Percentiles rank a stretch among this genome's conserved stretches.
Conservation (phyloP, 2,329 filamentous ascomycete genomes). For the Colletotrichum sp. region DNA sequence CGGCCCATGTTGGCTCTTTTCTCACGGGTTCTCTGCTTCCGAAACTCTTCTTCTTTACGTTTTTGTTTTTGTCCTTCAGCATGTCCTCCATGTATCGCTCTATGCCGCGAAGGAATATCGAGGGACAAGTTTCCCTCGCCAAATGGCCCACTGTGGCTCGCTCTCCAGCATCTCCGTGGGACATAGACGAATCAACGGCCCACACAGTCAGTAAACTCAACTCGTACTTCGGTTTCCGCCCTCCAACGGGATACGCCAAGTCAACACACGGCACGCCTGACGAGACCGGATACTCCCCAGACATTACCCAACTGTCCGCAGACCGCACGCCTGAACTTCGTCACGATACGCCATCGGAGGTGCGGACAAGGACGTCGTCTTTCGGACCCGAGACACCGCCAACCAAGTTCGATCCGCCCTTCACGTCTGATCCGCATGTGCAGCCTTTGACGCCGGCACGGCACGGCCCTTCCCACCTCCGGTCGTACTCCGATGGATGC, state of each 20-base stretch:
- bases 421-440: constrained; percentile 4
- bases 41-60: constrained; percentile 1
- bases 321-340: constrained; percentile 12
- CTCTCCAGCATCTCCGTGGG: constrained; percentile 1
- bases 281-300: constrained; percentile 2
- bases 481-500: constrained; percentile 14
- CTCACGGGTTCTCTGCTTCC: constrained; percentile 2
- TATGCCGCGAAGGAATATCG: constrained; percentile 11
- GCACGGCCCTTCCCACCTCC: neutral
- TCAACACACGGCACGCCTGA: neutral
- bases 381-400: constrained; percentile 16
- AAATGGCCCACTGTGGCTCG: constrained; percentile 12
- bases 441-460: constrained; percentile 9
- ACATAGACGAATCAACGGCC: constrained; percentile 13
- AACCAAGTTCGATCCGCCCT: constrained; percentile 4
- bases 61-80: constrained; percentile 4
- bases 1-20: constrained; percentile 5
- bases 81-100: constrained; percentile 11
- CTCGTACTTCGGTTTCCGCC: constrained; percentile 12
- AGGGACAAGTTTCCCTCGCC: constrained; percentile 14
- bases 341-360: constrained; percentile 14
- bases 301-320: neutral
- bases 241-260: neutral
- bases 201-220: constrained; percentile 17
- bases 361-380: constrained; percentile 9